These are phyloP conservation scores for Trypanosoma boissoni DNA, from an alignment of 208 protist species.

Conservation along the genomic window DNA sequence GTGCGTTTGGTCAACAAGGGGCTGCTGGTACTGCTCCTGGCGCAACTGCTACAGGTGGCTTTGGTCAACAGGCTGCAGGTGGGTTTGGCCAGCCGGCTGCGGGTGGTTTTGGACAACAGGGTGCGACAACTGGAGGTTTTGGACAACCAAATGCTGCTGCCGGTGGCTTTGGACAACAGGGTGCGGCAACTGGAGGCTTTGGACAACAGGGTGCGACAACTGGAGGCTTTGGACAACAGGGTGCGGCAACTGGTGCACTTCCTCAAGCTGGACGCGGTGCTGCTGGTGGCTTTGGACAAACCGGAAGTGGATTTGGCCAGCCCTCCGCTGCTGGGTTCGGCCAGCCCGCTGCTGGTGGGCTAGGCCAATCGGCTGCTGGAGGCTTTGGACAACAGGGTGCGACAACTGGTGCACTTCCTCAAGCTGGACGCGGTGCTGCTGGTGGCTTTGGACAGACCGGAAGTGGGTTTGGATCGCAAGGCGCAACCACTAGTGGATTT, in stretches of 20 bases:
- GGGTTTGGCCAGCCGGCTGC: slow-evolving; percentile 1
- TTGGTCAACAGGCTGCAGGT: slow-evolving; percentile 27
- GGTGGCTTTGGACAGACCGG: slow-evolving; percentile 19
- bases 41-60: slow-evolving; percentile 15
- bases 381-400: slow-evolving; percentile 18
- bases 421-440: slow-evolving; percentile 7
- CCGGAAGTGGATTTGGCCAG: too few relatives aligned
- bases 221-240: slow-evolving; percentile 19
- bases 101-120: too few relatives aligned
- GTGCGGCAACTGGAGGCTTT: slow-evolving; percentile 7
- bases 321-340: slow-evolving; percentile 1
- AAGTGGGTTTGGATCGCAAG: too few relatives aligned
- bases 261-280: slow-evolving; percentile 10
- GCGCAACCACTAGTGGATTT: too few relatives aligned
- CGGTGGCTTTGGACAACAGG: slow-evolving; percentile 15
- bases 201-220: too few relatives aligned
- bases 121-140: slow-evolving; percentile 28
- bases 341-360: slow-evolving; percentile 8
- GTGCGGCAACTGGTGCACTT: slow-evolving; percentile 8
- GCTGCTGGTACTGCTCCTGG: neutral
- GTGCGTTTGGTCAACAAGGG: slow-evolving; percentile 43
- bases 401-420: slow-evolving; percentile 12
- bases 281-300: slow-evolving; percentile 16
- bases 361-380: too few relatives aligned
- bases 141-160: slow-evolving; percentile 25